Evolutionary conservation across 2,329 filamentous ascomycete species (phyloP), one percentile per base, ranked within the genome.

Genomic region (Fusarium armeniacum): DNA sequence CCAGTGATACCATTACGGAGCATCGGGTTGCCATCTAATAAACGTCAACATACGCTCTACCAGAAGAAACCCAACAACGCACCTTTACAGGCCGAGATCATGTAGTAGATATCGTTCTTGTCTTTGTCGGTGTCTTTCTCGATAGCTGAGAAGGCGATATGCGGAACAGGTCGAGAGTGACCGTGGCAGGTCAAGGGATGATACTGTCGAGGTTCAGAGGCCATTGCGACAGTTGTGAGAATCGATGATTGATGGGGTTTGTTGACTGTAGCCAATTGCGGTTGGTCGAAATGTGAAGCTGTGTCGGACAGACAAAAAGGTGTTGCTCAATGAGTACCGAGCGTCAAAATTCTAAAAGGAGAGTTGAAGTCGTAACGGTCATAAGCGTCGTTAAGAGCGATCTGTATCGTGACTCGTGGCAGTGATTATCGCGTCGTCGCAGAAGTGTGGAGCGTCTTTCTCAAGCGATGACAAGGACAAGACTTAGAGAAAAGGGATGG

Each of bases 1-100:
- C 96, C 96, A 49, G 95, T 99, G 66, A 97, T 88, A 68, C 96
- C 96, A 82, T 98, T 93, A 71, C 96, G 93, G 74, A 99, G 91
- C 94, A 98, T 98, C 52, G 96, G 96, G 79, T 98, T 98, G 77
- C 95, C 95, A 84, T 99, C 96, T 94, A 58, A 62, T 63, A 16
- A 50, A 41, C 32, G 68, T 79, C 59, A 78, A 72, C 64, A 62
- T 58, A 59, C 53, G 43, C 44, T 55, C 49, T 56, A 35, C 45
- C 38, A 45, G 40, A 67, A 63, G 45, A 57, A 38, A 35, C 65
- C 44, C 66, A 54, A 44, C 45, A 47, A 58, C 79, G 58, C 75
- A 93, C 91, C 91, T 86, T 97, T 97, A 85, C 93, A 96, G 71
- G 94, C 94, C 28, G 94, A 97, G 70, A 98, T 94, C 77, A 98